Evolutionary conservation across 2,329 filamentous ascomycete genomes (phyloP).

Genomic region (Aureobasidium sp.): DNA sequence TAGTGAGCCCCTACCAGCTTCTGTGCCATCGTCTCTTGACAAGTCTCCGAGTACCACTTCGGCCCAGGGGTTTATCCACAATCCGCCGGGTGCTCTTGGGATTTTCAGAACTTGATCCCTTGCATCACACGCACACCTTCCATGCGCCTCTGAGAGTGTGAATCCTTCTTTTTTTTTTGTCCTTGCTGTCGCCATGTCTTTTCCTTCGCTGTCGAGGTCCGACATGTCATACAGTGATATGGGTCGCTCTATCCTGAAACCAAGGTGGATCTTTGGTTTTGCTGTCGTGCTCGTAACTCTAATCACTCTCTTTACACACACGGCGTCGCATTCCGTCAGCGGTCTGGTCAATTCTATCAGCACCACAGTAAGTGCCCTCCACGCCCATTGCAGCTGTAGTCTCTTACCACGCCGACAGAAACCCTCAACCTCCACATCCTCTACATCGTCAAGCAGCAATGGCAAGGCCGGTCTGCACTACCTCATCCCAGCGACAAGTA

Average conservation of each 20-base stretch:
- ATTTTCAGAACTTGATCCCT: not conserved
- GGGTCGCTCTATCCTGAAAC: slow-evolving; percentile 4
- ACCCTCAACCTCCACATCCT: not conserved
- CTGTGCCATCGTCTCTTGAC: not conserved
- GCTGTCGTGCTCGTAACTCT: slow-evolving; percentile 7
- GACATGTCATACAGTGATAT: slow-evolving; percentile 3
- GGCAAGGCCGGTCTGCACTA: slow-evolving; percentile 42
- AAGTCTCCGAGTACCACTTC: not conserved
- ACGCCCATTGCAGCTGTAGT: not conserved
- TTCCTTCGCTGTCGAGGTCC: not conserved
- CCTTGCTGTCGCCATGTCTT: not conserved
- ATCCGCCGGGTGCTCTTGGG: not conserved
- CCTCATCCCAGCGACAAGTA: slow-evolving; percentile 44
- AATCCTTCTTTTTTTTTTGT: not conserved
- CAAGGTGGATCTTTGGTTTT: slow-evolving; percentile 11
- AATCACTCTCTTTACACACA: slow-evolving; percentile 7
- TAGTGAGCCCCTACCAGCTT: not conserved
- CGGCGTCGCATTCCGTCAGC: not conserved
- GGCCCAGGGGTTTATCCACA: not conserved
- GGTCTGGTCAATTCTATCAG: not conserved
- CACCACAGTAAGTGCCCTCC: not conserved
- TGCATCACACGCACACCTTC: not conserved
- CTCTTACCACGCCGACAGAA: not conserved
- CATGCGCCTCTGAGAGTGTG: not conserved
- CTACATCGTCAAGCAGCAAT: not conserved